Conservation (phyloP, 2,329 filamentous ascomycete genomes). For the Verticillium nubilum region DNA sequence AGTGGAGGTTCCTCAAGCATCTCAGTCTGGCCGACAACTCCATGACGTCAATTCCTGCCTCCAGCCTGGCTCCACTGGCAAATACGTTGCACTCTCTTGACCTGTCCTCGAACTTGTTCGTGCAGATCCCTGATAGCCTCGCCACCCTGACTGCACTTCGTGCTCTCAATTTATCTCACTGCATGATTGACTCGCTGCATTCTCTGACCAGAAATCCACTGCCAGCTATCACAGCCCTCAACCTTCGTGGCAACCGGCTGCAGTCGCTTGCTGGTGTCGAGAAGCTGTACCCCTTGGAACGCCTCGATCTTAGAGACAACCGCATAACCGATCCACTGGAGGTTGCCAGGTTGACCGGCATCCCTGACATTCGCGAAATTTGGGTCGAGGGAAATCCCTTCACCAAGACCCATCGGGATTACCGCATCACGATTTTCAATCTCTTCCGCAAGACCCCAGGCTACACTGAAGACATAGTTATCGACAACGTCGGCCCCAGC, state of each 20-base stretch:
- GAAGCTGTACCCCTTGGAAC: slow-evolving; percentile 79
- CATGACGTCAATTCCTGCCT: slow-evolving; percentile 70
- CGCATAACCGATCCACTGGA: slow-evolving; percentile 85
- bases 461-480: slow-evolving; percentile 83
- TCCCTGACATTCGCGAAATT: slow-evolving; percentile 87
- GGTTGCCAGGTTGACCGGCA: slow-evolving; percentile 79
- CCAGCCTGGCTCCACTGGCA: slow-evolving; percentile 74
- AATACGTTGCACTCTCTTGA: slow-evolving; percentile 90
- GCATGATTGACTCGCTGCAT: slow-evolving; percentile 94
- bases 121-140: slow-evolving; percentile 88
- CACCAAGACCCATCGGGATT: slow-evolving; percentile 76
- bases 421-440: slow-evolving; percentile 91
- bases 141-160: slow-evolving; percentile 81
- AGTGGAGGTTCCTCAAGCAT: slow-evolving; percentile 93
- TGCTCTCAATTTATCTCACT: slow-evolving; percentile 88
- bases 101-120: slow-evolving; percentile 86
- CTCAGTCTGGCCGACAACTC: slow-evolving; percentile 89
- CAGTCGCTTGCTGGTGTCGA: slow-evolving; percentile 86
- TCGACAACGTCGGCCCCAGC: slow-evolving; percentile 79
- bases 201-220: slow-evolving; percentile 81
- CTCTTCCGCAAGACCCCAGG: slow-evolving; percentile 87
- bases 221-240: slow-evolving; percentile 88
- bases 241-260: slow-evolving; percentile 83
- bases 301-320: slow-evolving; percentile 89
- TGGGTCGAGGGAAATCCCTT: slow-evolving; percentile 94